Conservation (phyloP, 176 grass and related monocot species). For the Zoysia pacifica region DNA sequence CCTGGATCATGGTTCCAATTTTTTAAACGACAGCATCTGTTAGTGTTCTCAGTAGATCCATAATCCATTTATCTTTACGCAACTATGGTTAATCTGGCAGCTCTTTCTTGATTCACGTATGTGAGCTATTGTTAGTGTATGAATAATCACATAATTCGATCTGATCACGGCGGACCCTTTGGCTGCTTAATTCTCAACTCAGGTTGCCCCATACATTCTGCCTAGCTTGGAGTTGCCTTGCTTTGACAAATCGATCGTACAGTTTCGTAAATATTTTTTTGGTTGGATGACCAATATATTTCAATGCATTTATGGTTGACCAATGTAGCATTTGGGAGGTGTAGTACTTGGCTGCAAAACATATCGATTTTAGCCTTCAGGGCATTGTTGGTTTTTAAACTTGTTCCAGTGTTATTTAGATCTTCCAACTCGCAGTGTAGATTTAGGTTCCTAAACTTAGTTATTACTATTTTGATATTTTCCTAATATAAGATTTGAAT, state of each 20-base stretch:
- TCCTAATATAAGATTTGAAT: not conserved
- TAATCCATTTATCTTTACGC: constrained; percentile 1
- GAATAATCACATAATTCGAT: not conserved
- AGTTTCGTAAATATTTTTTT: no score
- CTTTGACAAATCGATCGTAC: no score
- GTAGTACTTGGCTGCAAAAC: no score
- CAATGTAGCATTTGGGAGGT: not conserved
- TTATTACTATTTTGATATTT: no score
- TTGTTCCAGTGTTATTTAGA: no score
- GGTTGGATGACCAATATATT: no score
- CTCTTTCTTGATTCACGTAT: not conserved
- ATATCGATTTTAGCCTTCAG: no score
- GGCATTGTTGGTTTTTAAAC: no score
- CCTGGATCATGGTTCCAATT: constrained; percentile 40
- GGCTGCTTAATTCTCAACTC: not conserved
- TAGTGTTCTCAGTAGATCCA: not conserved
- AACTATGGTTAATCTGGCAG: not conserved
- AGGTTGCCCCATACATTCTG: not conserved
- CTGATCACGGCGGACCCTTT: not conserved
- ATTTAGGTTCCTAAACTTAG: no score
- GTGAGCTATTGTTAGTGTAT: not conserved
- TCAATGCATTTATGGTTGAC: not conserved
- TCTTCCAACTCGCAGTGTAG: no score
- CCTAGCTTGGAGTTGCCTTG: not conserved
- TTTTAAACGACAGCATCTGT: constrained; percentile 17